Percentiles rank a stretch among this genome's conserved stretches.
Conservation (phyloP, 768 basidiomycete species). For the Pleurotus ostreatus region DNA sequence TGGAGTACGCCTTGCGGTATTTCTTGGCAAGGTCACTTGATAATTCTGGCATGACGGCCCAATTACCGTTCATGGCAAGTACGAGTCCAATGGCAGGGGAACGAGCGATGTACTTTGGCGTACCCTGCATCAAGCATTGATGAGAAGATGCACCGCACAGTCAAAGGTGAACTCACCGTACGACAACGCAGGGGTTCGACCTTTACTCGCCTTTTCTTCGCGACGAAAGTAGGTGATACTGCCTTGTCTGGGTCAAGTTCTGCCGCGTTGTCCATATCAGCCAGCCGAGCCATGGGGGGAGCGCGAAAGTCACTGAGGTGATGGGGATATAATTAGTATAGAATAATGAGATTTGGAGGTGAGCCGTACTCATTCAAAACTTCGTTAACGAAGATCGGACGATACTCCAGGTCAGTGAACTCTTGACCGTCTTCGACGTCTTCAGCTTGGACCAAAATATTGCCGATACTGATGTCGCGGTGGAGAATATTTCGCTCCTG, state of each 20-base stretch:
- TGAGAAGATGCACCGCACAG: too few relatives aligned
- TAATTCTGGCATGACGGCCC: background rate
- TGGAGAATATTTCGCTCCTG: background rate
- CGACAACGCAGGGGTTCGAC: background rate
- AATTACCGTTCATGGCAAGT: background rate
- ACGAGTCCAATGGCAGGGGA: background rate
- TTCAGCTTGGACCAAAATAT: background rate
- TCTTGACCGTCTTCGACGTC: background rate
- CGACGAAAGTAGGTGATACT: too few relatives aligned
- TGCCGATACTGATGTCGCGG: background rate
- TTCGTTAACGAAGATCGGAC: conserved; percentile 5
- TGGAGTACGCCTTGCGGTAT: background rate
- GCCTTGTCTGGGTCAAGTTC: too few relatives aligned
- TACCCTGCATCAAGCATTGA: background rate
- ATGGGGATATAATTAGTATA: background rate
- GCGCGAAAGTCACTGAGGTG: too few relatives aligned
- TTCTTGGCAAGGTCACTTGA: background rate
- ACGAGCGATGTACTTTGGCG: background rate
- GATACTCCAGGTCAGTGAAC: background rate
- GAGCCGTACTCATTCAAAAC: background rate
- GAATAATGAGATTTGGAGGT: background rate
- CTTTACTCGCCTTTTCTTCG: background rate
- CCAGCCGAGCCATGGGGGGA: too few relatives aligned
- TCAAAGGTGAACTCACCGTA: background rate
- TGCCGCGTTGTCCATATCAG: too few relatives aligned